phyloP scores from a whole-genome alignment of 139 green algal genomes.

The Chlamydomonas asymmetrica region DNA sequence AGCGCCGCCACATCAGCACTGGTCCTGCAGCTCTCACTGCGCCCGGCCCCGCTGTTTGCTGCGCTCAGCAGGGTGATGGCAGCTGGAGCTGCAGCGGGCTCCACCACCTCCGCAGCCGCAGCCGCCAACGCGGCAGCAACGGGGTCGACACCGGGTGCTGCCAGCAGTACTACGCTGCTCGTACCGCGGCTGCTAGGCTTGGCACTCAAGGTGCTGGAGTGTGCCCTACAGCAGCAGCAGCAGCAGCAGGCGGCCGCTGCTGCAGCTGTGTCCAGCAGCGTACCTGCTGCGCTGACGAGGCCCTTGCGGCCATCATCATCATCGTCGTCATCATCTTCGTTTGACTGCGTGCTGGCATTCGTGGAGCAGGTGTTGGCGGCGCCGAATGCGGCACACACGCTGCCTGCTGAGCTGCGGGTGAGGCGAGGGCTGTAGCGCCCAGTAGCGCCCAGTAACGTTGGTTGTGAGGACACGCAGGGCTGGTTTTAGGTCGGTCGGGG shows the following conservation, averaged over 20 bases:
- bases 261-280: conserved; percentile 4
- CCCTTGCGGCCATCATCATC: neutral
- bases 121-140: neutral
- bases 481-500: neutral
- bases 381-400: conserved; percentile 15
- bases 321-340: neutral
- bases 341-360: conserved; percentile 23
- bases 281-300: conserved; percentile 11
- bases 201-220: conserved; percentile 8
- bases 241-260: neutral
- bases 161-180: too few relatives aligned
- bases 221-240: conserved; percentile 3
- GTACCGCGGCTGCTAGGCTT: conserved; percentile 37
- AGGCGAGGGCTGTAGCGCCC: neutral
- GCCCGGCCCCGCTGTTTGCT: too few relatives aligned
- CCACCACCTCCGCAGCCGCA: neutral
- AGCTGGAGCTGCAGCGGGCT: neutral
- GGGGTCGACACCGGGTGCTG: too few relatives aligned
- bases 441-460: neutral
- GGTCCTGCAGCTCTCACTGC: too few relatives aligned
- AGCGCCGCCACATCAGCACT: too few relatives aligned
- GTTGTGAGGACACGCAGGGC: too few relatives aligned
- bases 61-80: too few relatives aligned
- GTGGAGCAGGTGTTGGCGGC: conserved; percentile 30
- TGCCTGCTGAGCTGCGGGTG: conserved; percentile 33